These are phyloP conservation scores for Cenchrus americanus DNA, from an alignment of 176 grass and related monocot genomes.

Conservation along the genomic window DNA sequence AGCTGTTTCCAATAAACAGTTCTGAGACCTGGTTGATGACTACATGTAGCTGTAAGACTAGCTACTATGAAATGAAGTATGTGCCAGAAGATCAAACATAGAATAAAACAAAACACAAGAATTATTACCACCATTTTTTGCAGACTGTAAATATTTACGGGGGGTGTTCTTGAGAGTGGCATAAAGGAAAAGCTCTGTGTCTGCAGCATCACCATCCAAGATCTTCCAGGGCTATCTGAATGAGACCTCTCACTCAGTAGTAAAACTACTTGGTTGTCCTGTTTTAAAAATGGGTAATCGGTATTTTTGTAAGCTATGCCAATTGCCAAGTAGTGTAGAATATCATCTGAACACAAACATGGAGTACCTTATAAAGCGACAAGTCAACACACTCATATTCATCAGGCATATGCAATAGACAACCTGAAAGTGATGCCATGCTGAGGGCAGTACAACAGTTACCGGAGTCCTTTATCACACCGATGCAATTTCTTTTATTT, in stretches of 20 bases:
- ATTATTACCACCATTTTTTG: constrained; percentile 71
- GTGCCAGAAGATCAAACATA: not conserved
- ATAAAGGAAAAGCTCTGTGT: constrained; percentile 64
- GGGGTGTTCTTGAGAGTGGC: constrained; percentile 54
- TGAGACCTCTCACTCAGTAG: constrained; percentile 71
- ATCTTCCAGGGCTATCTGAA: constrained; percentile 60
- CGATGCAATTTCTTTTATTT: constrained; percentile 77
- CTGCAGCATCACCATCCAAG: constrained; percentile 84
- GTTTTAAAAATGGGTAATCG: constrained; percentile 46
- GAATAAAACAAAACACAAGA: not conserved
- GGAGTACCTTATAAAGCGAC: constrained; percentile 89
- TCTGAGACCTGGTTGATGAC: not conserved
- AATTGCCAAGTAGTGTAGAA: not conserved
- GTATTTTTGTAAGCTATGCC: constrained; percentile 14
- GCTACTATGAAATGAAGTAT: no score
- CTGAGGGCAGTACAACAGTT: constrained; percentile 41
- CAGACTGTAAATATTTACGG: constrained; percentile 52
- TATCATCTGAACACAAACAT: constrained; percentile 14
- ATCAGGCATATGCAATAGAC: constrained; percentile 77
- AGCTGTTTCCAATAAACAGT: constrained; percentile 3
- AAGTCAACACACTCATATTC: constrained; percentile 84
- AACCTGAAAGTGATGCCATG: constrained; percentile 50
- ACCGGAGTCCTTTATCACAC: constrained; percentile 72
- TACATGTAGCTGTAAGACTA: no score
- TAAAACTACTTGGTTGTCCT: constrained; percentile 84